Evolutionary conservation across 257 asterid genomes (phyloP).

Genomic region (Nicotiana sylvestris): DNA sequence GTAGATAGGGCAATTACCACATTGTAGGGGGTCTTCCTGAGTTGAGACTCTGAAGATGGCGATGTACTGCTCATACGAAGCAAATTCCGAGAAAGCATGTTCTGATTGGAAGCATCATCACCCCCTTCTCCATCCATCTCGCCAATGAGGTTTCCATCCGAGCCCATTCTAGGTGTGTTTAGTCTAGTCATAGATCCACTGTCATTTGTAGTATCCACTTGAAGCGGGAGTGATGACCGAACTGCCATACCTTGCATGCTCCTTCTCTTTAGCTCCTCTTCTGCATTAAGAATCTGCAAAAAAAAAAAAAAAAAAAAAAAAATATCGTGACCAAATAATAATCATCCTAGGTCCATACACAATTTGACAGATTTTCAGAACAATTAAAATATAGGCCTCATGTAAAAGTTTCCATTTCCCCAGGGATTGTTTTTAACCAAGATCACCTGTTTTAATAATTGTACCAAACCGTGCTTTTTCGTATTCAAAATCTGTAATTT

Average conservation of each 20-base stretch:
- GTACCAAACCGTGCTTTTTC: constrained; percentile 80
- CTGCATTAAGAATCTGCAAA: constrained; percentile 73
- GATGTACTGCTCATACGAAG: constrained; percentile 71
- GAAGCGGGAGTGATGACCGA: constrained; percentile 62
- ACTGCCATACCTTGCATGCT: constrained; percentile 45
- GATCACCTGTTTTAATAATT: constrained; percentile 76
- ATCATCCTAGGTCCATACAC: not conserved
- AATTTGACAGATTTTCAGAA: not conserved
- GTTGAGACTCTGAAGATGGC: constrained; percentile 81
- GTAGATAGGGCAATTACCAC: constrained; percentile 37
- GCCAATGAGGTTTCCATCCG: constrained; percentile 56
- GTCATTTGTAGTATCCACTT: constrained; percentile 72
- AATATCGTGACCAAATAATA: not conserved
- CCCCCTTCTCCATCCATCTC: constrained; percentile 64
- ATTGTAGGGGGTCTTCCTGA: constrained; percentile 46
- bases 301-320: not conserved
- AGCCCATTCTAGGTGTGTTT: constrained; percentile 70
- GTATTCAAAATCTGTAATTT: constrained; percentile 59
- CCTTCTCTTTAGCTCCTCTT: constrained; percentile 74
- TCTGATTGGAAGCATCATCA: constrained; percentile 53
- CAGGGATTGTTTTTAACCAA: not conserved
- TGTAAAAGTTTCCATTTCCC: not conserved
- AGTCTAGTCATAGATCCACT: constrained; percentile 67
- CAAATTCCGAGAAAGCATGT: constrained; percentile 46
- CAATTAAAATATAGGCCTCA: not conserved